Conservation (phyloP, 2,329 filamentous ascomycete species). For the Fusarium camptoceras region DNA sequence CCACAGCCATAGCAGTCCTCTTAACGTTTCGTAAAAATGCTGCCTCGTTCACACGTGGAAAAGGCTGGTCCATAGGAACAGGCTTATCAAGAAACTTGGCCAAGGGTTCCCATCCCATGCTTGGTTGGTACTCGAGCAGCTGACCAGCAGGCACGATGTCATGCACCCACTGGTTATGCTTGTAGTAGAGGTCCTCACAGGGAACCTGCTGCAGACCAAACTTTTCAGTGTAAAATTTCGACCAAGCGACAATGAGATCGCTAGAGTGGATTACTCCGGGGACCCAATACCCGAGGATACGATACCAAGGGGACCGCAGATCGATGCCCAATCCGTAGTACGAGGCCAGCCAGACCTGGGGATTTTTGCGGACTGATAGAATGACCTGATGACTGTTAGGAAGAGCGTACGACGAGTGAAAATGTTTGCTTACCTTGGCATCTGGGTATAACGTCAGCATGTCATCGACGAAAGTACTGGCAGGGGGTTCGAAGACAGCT, state of each 20-base stretch:
- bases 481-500: slow-evolving; percentile 37
- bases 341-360: slow-evolving; percentile 36
- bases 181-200: slow-evolving; percentile 27
- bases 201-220: slow-evolving; percentile 22
- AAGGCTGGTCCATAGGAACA: slow-evolving; percentile 11
- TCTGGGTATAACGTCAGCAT: slow-evolving; percentile 33
- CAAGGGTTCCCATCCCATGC: slow-evolving; percentile 37
- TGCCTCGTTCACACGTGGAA: slow-evolving; percentile 38
- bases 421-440: slow-evolving; percentile 15
- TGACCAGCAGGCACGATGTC: slow-evolving; percentile 26
- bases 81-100: slow-evolving; percentile 16
- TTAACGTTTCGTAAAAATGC: slow-evolving; percentile 38
- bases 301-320: slow-evolving; percentile 31
- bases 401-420: background rate
- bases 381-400: slow-evolving; percentile 21
- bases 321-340: slow-evolving; percentile 37
- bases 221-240: slow-evolving; percentile 28
- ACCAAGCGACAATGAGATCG: slow-evolving; percentile 34
- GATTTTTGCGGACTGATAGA: slow-evolving; percentile 34
- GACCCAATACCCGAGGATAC: slow-evolving; percentile 33
- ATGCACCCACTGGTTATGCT: slow-evolving; percentile 34
- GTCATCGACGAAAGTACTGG: slow-evolving; percentile 33
- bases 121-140: slow-evolving; percentile 35
- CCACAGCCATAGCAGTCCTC: slow-evolving; percentile 32
- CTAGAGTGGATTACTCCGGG: slow-evolving; percentile 37